These are phyloP conservation scores for Botrytis hyacinthi DNA, from an alignment of 2,329 filamentous ascomycete species.

Conservation along the genomic window DNA sequence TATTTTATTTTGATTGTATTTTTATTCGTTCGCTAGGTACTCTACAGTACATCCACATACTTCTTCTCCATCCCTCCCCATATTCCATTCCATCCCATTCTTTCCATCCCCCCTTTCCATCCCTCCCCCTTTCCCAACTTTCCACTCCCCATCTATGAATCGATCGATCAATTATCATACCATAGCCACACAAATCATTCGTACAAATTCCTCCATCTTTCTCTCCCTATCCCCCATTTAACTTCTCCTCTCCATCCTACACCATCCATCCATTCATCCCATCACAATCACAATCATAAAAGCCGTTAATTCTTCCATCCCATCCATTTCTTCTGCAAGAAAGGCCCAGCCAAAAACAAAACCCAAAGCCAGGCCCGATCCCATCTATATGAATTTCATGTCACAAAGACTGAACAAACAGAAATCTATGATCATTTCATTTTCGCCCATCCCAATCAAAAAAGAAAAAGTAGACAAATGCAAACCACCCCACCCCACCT, in stretches of 20 bases:
- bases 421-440: constrained; percentile 15
- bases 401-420: constrained; percentile 6
- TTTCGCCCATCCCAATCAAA: constrained; percentile 12
- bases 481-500: background rate
- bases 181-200: background rate
- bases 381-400: constrained; percentile 19
- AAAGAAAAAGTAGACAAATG: background rate
- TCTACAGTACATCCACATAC: background rate
- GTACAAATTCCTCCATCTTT: constrained; percentile 6
- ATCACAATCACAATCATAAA: constrained; percentile 13
- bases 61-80: background rate
- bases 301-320: constrained; percentile 10
- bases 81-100: background rate
- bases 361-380: background rate
- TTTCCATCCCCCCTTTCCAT: background rate
- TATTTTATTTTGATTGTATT: background rate
- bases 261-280: background rate
- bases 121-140: background rate
- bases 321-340: constrained; percentile 16
- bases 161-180: background rate
- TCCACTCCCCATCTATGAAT: background rate
- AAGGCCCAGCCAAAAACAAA: background rate
- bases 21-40: background rate
- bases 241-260: background rate
- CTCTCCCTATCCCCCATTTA: too few relatives aligned